Percentiles rank a stretch among this genome's conserved stretches.
Evolutionary conservation across 2,329 filamentous ascomycete genomes (phyloP).

Genomic region (Lachnellula hyalina): DNA sequence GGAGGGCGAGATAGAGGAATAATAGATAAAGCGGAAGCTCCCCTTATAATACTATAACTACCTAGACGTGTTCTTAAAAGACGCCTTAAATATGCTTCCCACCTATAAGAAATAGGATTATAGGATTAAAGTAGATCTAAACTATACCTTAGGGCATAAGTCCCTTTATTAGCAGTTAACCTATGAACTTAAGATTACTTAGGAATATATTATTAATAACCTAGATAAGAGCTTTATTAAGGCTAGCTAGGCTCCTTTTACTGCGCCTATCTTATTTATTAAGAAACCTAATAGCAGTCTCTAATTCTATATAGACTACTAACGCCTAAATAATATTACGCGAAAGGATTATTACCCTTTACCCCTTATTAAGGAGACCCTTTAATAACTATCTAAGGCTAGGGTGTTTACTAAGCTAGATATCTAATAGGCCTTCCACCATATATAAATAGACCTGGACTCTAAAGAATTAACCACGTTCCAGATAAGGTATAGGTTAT

Average conservation of each 20-base stretch:
- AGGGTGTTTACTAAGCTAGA: slow-evolving; percentile 4
- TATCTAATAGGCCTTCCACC: not conserved
- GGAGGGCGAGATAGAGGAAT: not conserved
- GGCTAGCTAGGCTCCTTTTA: not conserved
- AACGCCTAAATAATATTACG: not conserved
- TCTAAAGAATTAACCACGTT: not conserved
- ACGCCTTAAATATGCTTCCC: not conserved
- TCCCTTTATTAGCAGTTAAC: not conserved
- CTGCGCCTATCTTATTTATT: slow-evolving; percentile 1
- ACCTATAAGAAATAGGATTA: not conserved
- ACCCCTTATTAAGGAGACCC: not conserved
- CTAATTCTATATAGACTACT: not conserved
- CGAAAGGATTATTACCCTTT: not conserved
- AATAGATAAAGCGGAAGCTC: not conserved
- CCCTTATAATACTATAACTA: not conserved
- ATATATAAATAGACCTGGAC: not conserved
- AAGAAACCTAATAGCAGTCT: slow-evolving; percentile 1
- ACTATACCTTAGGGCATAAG: not conserved
- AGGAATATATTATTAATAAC: not conserved
- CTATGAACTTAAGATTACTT: not conserved
- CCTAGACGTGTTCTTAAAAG: not conserved
- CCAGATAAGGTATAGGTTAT: not conserved
- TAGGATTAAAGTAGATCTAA: not conserved
- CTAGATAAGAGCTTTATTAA: not conserved
- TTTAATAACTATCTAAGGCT: not conserved